Conservation (phyloP, 2,329 filamentous ascomycete genomes). For the Metarhizium sp. region DNA sequence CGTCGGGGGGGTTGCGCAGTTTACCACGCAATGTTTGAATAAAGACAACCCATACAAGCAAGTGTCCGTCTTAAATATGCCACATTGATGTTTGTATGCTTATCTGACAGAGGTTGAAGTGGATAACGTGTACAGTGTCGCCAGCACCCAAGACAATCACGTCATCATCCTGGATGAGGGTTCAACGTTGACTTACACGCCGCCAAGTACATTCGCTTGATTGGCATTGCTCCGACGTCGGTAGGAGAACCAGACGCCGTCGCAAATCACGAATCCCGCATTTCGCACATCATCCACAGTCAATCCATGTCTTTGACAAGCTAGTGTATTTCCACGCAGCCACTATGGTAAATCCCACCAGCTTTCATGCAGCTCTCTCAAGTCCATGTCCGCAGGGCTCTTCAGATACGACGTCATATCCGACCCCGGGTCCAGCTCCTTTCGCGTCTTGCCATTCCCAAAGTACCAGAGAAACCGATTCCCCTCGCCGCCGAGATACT, state of each 20-base stretch:
- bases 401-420: slow-evolving; percentile 58
- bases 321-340: not conserved
- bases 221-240: not conserved
- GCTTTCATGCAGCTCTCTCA: slow-evolving; percentile 55
- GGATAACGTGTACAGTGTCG: not conserved
- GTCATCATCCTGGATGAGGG: not conserved
- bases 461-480: slow-evolving; percentile 54
- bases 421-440: slow-evolving; percentile 43
- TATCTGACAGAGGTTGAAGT: not conserved
- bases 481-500: slow-evolving; percentile 31
- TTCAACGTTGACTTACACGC: slow-evolving; percentile 22
- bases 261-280: not conserved
- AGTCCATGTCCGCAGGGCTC: slow-evolving; percentile 44
- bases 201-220: not conserved
- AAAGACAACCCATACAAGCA: not conserved
- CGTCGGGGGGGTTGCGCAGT: not conserved
- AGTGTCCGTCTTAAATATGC: not conserved
- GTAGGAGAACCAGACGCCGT: not conserved
- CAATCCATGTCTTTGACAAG: not conserved
- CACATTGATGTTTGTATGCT: not conserved
- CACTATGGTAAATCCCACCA: slow-evolving; percentile 41
- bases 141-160: not conserved
- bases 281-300: not conserved
- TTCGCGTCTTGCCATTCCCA: slow-evolving; percentile 56
- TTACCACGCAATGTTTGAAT: not conserved